Percentiles rank a stretch among this genome's conserved stretches.
Evolutionary conservation across 345 rosid genomes (phyloP).

Genomic region (Diplotaxis tenuifolia): DNA sequence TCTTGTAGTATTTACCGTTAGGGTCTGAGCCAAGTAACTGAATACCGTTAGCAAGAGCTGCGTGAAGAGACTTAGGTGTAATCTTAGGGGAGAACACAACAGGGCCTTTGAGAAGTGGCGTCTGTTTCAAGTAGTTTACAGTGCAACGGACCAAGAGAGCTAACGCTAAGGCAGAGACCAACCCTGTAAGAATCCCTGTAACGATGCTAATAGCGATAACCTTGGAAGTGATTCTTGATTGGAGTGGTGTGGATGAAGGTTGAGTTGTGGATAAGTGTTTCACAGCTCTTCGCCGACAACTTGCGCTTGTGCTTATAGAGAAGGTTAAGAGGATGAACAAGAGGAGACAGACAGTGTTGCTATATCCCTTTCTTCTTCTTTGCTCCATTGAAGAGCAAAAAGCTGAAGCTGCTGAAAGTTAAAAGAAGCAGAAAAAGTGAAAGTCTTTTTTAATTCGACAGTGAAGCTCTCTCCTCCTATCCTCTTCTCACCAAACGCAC

Average conservation of each 20-base stretch:
- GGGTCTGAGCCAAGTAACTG: slow-evolving; percentile 77
- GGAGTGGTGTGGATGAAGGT: slow-evolving; percentile 42
- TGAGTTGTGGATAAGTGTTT: slow-evolving; percentile 43
- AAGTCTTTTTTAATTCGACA: slow-evolving; percentile 16
- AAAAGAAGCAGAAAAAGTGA: slow-evolving; percentile 18
- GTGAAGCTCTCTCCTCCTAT: slow-evolving; percentile 27
- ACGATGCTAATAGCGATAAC: slow-evolving; percentile 54
- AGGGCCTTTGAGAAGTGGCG: slow-evolving; percentile 92
- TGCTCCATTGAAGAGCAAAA: slow-evolving; percentile 46
- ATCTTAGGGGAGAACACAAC: slow-evolving; percentile 85
- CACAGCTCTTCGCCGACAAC: slow-evolving; percentile 51
- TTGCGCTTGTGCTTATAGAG: slow-evolving; percentile 28
- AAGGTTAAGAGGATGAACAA: slow-evolving; percentile 39
- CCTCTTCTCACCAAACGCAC: slow-evolving; percentile 26
- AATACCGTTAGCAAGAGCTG: slow-evolving; percentile 63
- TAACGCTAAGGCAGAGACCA: slow-evolving; percentile 49
- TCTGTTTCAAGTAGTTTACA: slow-evolving; percentile 59
- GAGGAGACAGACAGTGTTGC: slow-evolving; percentile 26
- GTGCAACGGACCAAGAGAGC: slow-evolving; percentile 56
- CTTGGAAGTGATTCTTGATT: slow-evolving; percentile 47
- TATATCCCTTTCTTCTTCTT: slow-evolving; percentile 36
- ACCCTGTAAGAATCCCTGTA: slow-evolving; percentile 65
- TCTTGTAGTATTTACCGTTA: slow-evolving; percentile 68
- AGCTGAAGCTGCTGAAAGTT: slow-evolving; percentile 31
- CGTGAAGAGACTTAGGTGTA: slow-evolving; percentile 61